Conservation (phyloP, 192 early-diverging fungal species). For the Dissophora globulifera region DNA sequence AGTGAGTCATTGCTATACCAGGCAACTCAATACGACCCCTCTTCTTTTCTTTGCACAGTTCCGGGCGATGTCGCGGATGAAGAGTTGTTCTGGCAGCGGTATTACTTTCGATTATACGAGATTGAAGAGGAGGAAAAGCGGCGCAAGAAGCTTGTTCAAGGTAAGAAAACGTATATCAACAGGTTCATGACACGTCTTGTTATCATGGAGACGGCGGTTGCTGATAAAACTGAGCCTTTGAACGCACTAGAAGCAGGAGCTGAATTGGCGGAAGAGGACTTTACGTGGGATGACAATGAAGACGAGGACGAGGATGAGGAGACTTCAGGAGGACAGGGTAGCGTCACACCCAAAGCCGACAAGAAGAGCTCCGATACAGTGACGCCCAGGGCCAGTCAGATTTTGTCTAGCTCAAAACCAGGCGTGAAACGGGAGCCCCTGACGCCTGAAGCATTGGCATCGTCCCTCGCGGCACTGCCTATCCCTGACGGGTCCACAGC, state of each 20-base stretch:
- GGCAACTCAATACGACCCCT: background rate
- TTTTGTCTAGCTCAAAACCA: background rate
- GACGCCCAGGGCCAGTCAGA: conserved; percentile 29
- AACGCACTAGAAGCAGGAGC: conserved; percentile 26
- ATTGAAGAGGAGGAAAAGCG: conserved; percentile 67
- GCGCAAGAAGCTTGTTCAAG: conserved; percentile 58
- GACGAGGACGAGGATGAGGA: conserved; percentile 32
- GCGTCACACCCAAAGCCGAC: conserved; percentile 44
- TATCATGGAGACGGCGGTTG: too few species aligned
- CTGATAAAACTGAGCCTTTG: too few species aligned
- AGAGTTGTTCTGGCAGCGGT: conserved; percentile 61
- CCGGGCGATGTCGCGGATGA: conserved; percentile 59
- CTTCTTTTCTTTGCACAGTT: conserved; percentile 21
- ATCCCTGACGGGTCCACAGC: conserved; percentile 14
- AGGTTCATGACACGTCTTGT: too few species aligned
- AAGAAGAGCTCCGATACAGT: conserved; percentile 7
- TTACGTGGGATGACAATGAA: conserved; percentile 51
- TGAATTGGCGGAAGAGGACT: conserved; percentile 43
- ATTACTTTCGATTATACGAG: conserved; percentile 60
- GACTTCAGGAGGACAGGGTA: conserved; percentile 26
- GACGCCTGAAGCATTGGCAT: conserved; percentile 39
- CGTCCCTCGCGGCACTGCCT: conserved; percentile 32
- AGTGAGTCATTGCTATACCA: too few species aligned
- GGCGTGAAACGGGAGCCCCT: conserved; percentile 32
- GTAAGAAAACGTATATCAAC: too few species aligned